Percentiles rank a stretch among this genome's conserved stretches.
phyloP scores from a whole-genome alignment of 345 rosid species.

The Bretschneidera sinensis region DNA sequence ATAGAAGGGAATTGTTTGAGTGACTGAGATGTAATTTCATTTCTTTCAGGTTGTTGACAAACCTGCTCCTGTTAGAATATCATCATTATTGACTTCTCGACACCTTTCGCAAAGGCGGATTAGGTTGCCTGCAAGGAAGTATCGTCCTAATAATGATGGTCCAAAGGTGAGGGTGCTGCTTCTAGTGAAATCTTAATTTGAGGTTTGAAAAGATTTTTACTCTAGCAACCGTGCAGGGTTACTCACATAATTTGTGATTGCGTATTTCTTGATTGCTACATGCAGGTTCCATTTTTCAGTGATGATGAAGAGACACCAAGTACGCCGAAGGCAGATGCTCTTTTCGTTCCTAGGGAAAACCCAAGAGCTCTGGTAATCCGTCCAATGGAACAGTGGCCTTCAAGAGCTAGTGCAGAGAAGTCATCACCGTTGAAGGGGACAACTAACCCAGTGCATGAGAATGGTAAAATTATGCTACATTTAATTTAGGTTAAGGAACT shows the following conservation, averaged over 20 bases:
- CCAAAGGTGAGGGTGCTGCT: slow-evolving; percentile 48
- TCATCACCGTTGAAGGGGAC: slow-evolving; percentile 41
- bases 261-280: slow-evolving; percentile 16
- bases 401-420: slow-evolving; percentile 45
- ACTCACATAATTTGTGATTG: too few relatives aligned
- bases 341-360: slow-evolving; percentile 85
- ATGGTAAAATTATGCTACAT: slow-evolving; percentile 35
- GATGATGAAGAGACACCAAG: slow-evolving; percentile 74
- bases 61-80: slow-evolving; percentile 68
- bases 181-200: background rate
- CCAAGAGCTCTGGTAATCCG: slow-evolving; percentile 82
- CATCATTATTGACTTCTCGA: slow-evolving; percentile 74
- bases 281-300: slow-evolving; percentile 85
- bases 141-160: slow-evolving; percentile 60
- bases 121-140: slow-evolving; percentile 71
- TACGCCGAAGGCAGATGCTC: slow-evolving; percentile 87
- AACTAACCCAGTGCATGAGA: slow-evolving; percentile 33
- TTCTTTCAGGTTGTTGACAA: slow-evolving; percentile 70
- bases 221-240: background rate
- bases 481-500: too few relatives aligned
- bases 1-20: background rate
- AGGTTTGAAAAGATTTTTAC: background rate
- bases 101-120: slow-evolving; percentile 73
- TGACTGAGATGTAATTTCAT: background rate
- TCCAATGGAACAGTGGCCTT: slow-evolving; percentile 50